Conservation (phyloP, 1,284 basidiomycete species). For the Sporisorium graminicola region DNA sequence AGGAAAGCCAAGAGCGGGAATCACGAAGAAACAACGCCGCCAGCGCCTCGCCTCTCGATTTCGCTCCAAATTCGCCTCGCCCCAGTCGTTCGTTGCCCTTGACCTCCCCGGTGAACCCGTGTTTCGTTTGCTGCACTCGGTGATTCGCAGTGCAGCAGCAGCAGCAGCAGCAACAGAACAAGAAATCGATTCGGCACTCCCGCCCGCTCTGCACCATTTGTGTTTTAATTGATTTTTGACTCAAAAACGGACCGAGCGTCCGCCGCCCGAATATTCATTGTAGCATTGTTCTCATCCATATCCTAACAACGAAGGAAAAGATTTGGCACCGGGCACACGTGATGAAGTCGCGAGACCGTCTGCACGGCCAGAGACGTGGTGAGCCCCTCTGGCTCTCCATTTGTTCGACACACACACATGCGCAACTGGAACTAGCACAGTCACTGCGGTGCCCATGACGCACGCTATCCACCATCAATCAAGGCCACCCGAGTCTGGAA, state of each 20-base stretch:
- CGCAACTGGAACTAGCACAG: background rate
- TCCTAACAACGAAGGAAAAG: no score
- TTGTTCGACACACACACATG: background rate
- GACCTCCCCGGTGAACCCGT: background rate
- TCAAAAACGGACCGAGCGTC: constrained; percentile 6
- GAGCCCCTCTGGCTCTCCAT: background rate
- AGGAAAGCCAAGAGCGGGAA: no score
- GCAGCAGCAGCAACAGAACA: no score
- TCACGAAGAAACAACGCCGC: background rate
- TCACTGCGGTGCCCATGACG: background rate
- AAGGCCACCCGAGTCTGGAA: background rate
- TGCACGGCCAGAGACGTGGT: constrained; percentile 8
- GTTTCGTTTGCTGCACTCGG: background rate
- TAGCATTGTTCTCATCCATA: background rate
- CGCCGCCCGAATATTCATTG: background rate
- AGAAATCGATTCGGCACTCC: background rate
- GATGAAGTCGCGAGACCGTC: constrained; percentile 22
- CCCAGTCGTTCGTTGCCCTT: background rate
- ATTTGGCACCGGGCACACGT: constrained; percentile 21
- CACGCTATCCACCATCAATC: background rate
- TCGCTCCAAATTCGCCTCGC: background rate
- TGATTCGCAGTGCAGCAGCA: background rate
- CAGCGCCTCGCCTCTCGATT: background rate
- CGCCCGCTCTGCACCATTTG: no score
- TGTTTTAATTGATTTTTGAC: background rate